Conservation (phyloP, 345 rosid species). For the Populus simonii region DNA sequence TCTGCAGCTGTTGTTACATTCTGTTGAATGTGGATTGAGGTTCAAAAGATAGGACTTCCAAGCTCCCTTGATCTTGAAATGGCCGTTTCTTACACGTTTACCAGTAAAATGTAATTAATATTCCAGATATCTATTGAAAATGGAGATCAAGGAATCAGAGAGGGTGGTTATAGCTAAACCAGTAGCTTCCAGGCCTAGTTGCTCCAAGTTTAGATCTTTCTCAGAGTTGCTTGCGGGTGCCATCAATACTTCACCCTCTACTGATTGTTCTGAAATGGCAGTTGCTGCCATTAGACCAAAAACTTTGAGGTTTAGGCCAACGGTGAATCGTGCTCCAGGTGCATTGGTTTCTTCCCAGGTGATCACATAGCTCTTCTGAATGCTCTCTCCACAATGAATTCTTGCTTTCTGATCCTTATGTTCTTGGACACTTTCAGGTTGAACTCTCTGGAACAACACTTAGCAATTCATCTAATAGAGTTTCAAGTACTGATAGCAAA, state of each 20-base stretch:
- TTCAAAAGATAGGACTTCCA: slow-evolving; percentile 5
- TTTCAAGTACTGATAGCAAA: slow-evolving; percentile 36
- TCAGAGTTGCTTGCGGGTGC: slow-evolving; percentile 69
- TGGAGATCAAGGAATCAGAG: slow-evolving; percentile 70
- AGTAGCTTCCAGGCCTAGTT: slow-evolving; percentile 80
- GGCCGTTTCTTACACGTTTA: not conserved
- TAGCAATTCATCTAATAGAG: slow-evolving; percentile 40
- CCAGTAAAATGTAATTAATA: slow-evolving; percentile 2
- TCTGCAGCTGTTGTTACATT: not conserved
- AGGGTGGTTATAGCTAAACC: slow-evolving; percentile 73
- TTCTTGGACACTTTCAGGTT: slow-evolving; percentile 36
- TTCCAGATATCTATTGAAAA: slow-evolving; percentile 18
- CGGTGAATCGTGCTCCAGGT: slow-evolving; percentile 32
- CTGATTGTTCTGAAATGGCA: slow-evolving; percentile 35
- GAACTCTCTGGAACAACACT: slow-evolving; percentile 35
- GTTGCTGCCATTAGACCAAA: slow-evolving; percentile 73
- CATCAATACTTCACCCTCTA: slow-evolving; percentile 44
- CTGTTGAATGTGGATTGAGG: not conserved
- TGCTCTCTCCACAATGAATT: not conserved
- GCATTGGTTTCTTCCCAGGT: slow-evolving; percentile 49
- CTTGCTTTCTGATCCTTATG: slow-evolving; percentile 17
- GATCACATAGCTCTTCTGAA: slow-evolving; percentile 7
- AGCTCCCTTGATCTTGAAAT: not conserved
- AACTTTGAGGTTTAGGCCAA: slow-evolving; percentile 62
- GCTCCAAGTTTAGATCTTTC: slow-evolving; percentile 59